Percentiles rank a stretch among this genome's conserved stretches.
These are phyloP conservation scores for Prunus dulcis DNA, from an alignment of 306 rosid genomes.

Conservation along the genomic window DNA sequence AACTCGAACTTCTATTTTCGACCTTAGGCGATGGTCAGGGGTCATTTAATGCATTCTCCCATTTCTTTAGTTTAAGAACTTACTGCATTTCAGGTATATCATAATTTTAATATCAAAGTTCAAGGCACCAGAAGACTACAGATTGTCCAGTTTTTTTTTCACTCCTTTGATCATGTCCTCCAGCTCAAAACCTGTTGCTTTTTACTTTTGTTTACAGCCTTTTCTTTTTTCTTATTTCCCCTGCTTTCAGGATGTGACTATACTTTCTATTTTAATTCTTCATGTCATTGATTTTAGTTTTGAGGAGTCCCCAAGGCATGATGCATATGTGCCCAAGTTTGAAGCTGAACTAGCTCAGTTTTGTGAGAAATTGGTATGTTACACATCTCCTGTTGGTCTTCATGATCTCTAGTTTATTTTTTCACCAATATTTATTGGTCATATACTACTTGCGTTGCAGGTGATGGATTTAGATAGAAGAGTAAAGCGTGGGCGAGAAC, in stretches of 20 bases:
- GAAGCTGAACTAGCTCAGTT: slow-evolving; percentile 94
- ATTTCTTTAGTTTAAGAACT: neutral
- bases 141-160: neutral
- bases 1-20: neutral
- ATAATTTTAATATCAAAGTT: neutral
- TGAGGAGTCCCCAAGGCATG: slow-evolving; percentile 92
- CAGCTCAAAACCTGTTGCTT: neutral
- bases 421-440: neutral
- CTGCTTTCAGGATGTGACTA: neutral
- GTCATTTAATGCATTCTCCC: neutral
- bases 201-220: neutral
- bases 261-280: slow-evolving; percentile 18
- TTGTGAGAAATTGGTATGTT: slow-evolving; percentile 89
- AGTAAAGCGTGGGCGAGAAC: slow-evolving; percentile 94
- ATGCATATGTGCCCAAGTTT: slow-evolving; percentile 71
- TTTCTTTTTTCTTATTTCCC: neutral
- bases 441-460: slow-evolving; percentile 32
- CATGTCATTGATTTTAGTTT: slow-evolving; percentile 50
- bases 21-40: neutral
- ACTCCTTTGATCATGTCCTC: neutral
- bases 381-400: slow-evolving; percentile 1
- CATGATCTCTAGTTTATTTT: neutral
- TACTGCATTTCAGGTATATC: neutral
- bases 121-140: neutral
- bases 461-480: slow-evolving; percentile 98